Conservation (phyloP, 106 monocot genomes). For the Triglochin maritima region DNA sequence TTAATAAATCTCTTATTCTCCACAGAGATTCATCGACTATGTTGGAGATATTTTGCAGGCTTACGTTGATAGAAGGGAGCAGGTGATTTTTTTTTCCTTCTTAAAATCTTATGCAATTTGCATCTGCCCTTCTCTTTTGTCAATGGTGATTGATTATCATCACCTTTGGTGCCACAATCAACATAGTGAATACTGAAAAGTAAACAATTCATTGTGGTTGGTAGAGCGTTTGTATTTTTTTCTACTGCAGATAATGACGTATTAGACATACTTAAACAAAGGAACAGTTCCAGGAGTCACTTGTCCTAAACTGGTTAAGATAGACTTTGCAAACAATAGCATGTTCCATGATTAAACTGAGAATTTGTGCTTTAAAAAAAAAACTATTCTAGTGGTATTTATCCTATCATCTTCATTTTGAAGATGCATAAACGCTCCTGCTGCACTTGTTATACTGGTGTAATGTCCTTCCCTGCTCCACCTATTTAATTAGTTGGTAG, state of each 20-base stretch:
- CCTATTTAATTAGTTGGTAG: neutral
- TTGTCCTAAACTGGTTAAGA: no score
- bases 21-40: slow-evolving; percentile 97
- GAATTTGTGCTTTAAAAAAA: neutral
- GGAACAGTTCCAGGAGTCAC: no score
- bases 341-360: no score
- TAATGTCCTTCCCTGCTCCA: neutral
- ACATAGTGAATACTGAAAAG: no score
- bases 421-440: no score
- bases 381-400: neutral
- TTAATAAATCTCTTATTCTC: neutral
- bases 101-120: neutral
- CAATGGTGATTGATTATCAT: neutral
- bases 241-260: neutral
- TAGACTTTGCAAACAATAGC: no score
- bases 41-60: slow-evolving; percentile 81
- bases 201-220: neutral
- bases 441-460: neutral
- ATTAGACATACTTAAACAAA: no score
- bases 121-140: neutral
- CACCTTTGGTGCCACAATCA: no score
- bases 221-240: neutral
- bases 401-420: no score
- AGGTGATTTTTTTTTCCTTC: slow-evolving; percentile 32
- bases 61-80: slow-evolving; percentile 94